Percentiles rank a stretch among this genome's conserved stretches.
Evolutionary conservation across 1,284 basidiomycete species (phyloP).

Genomic region (Coriolopsis trogii): DNA sequence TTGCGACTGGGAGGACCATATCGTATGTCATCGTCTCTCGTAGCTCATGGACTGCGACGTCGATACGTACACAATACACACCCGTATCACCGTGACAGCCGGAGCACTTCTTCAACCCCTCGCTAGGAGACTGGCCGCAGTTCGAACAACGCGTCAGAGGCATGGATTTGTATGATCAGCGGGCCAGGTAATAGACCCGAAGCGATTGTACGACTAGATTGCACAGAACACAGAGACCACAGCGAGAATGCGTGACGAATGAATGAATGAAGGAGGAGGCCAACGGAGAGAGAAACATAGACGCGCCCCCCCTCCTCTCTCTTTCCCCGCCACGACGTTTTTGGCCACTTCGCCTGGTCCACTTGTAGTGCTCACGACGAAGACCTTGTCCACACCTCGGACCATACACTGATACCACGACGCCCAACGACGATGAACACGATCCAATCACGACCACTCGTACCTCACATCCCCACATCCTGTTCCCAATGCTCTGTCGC

Average conservation of each 20-base stretch:
- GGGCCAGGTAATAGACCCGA: background rate
- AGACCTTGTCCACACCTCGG: too few species aligned
- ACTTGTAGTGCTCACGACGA: too few species aligned
- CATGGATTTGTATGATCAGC: background rate
- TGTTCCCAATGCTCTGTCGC: conserved; percentile 64
- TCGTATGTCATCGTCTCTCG: background rate
- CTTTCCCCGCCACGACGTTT: too few species aligned
- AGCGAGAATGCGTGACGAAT: too few species aligned
- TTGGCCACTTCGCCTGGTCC: too few species aligned
- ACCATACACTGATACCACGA: too few species aligned
- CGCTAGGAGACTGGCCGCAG: background rate
- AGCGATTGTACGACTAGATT: too few species aligned
- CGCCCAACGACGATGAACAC: conserved; percentile 18
- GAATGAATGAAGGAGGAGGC: too few species aligned
- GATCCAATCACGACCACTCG: conserved; percentile 61
- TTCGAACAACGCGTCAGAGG: conserved; percentile 2
- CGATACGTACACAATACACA: conserved; percentile 12
- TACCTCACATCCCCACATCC: conserved; percentile 64
- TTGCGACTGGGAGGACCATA: conserved; percentile 2
- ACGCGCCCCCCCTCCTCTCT: too few species aligned
- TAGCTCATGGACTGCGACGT: background rate
- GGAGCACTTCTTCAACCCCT: conserved; percentile 7
- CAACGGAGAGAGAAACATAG: too few species aligned
- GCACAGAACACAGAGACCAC: too few species aligned
- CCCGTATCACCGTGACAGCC: conserved; percentile 11